Percentiles rank a stretch among this genome's conserved stretches.
These are phyloP conservation scores for Esteya vermicola DNA, from an alignment of 2,329 filamentous ascomycete species.

Conservation along the genomic window DNA sequence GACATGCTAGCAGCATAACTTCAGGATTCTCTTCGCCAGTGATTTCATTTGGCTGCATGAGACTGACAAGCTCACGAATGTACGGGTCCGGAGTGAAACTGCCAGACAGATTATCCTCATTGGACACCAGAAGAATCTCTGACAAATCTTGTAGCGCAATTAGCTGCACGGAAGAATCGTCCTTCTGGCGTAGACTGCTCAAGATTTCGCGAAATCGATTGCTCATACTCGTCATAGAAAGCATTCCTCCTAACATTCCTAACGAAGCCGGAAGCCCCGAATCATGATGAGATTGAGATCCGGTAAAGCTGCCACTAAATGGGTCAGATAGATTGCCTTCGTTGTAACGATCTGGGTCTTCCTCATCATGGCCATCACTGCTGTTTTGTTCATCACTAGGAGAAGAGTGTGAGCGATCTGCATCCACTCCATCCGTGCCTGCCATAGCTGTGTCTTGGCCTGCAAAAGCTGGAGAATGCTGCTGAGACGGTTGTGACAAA, in stretches of 20 bases:
- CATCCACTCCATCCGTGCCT: conserved; percentile 43
- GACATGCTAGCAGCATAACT: conserved; percentile 91
- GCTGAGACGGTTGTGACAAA: too few relatives aligned
- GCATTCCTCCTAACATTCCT: conserved; percentile 78
- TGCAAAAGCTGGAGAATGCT: not conserved
- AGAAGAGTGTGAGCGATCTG: conserved; percentile 13
- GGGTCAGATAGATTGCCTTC: conserved; percentile 30
- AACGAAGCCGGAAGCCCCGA: conserved; percentile 66
- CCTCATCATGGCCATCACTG: conserved; percentile 35
- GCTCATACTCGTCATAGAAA: conserved; percentile 80
- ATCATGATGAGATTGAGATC: conserved; percentile 44
- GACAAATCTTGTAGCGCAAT: conserved; percentile 89
- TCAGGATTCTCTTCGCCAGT: conserved; percentile 80
- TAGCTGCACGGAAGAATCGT: conserved; percentile 74
- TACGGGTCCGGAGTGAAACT: conserved; percentile 91
- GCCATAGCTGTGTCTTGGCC: conserved; percentile 51
- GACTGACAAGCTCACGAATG: conserved; percentile 78
- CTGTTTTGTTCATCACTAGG: not conserved
- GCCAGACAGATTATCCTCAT: conserved; percentile 89
- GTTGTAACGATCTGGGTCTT: conserved; percentile 16
- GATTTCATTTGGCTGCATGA: conserved; percentile 86
- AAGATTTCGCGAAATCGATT: conserved; percentile 66
- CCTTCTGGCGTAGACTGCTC: conserved; percentile 63
- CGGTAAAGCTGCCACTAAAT: conserved; percentile 51
- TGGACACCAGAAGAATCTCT: conserved; percentile 84